These are phyloP conservation scores for Aegilops speltoides DNA, from an alignment of 176 grass and related monocot species.

Conservation along the genomic window DNA sequence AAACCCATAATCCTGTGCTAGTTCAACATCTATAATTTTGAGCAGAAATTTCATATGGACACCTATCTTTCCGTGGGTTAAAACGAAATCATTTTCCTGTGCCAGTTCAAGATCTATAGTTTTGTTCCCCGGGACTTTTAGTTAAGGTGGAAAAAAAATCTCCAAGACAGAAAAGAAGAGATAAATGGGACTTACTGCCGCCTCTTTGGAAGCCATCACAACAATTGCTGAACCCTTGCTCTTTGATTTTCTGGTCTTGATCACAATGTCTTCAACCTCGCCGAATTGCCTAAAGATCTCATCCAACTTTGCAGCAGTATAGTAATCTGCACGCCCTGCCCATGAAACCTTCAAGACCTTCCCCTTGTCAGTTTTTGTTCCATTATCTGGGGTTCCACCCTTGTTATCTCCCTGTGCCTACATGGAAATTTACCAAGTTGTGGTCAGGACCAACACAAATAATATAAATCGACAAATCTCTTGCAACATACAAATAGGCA, in stretches of 20 bases:
- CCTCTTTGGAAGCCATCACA: conserved; percentile 80
- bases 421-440: neutral
- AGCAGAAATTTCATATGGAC: neutral
- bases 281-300: conserved; percentile 80
- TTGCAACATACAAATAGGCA: neutral
- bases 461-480: neutral
- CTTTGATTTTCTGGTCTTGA: conserved; percentile 69
- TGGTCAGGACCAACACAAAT: neutral
- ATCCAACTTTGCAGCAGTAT: conserved; percentile 60
- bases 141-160: neutral
- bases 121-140: neutral
- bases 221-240: conserved; percentile 73
- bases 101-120: neutral
- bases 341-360: conserved; percentile 59
- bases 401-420: conserved; percentile 47
- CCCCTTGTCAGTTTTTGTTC: conserved; percentile 44
- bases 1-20: neutral
- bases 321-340: conserved; percentile 59
- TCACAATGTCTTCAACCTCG: conserved; percentile 76
- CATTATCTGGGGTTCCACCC: conserved; percentile 17
- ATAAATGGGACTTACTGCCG: conserved; percentile 50
- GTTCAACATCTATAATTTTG: neutral
- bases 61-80: neutral
- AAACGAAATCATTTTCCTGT: neutral
- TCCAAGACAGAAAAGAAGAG: neutral